Conservation (phyloP, 2,329 filamentous ascomycete species). For the Pseudocercospora pini-densiflorae region DNA sequence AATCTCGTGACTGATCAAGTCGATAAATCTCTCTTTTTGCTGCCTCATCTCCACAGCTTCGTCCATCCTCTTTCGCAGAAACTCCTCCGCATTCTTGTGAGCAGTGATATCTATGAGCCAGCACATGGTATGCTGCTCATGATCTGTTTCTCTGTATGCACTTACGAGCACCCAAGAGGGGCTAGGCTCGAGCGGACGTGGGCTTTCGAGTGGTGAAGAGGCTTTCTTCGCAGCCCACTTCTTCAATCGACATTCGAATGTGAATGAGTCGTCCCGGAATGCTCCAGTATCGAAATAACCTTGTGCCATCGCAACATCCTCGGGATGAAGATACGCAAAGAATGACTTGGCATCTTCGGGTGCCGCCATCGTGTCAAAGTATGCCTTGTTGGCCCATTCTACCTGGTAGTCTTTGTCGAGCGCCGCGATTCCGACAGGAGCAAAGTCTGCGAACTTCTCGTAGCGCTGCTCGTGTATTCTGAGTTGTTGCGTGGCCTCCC, state of each 20-base stretch:
- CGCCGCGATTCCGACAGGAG: conserved; percentile 22
- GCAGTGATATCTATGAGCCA: conserved; percentile 50
- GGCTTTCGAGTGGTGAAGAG: conserved; percentile 15
- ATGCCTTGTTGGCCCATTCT: conserved; percentile 29
- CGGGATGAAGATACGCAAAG: conserved; percentile 23
- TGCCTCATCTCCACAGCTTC: conserved; percentile 45
- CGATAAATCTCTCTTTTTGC: conserved; percentile 39
- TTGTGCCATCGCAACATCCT: conserved; percentile 21
- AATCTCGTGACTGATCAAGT: conserved; percentile 47
- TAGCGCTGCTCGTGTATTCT: conserved; percentile 23
- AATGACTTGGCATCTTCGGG: conserved; percentile 21
- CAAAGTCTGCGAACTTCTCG: conserved; percentile 27
- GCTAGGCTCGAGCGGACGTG: conserved; percentile 12
- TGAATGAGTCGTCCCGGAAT: conserved; percentile 21
- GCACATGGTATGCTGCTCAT: conserved; percentile 24
- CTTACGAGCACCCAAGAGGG: conserved; percentile 28
- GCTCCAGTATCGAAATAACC: conserved; percentile 20
- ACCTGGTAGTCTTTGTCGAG: conserved; percentile 12
- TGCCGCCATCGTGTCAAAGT: conserved; percentile 23
- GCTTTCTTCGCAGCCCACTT: conserved; percentile 20
- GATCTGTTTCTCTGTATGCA: conserved; percentile 22
- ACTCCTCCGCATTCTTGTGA: conserved; percentile 49
- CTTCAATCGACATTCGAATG: conserved; percentile 30
- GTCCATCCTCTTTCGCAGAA: conserved; percentile 44
- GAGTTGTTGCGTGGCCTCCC: conserved; percentile 21